Evolutionary conservation across 2,329 filamentous ascomycete species (phyloP), one percentile per base, ranked within the genome.

Genomic region (Fusarium falciforme): DNA sequence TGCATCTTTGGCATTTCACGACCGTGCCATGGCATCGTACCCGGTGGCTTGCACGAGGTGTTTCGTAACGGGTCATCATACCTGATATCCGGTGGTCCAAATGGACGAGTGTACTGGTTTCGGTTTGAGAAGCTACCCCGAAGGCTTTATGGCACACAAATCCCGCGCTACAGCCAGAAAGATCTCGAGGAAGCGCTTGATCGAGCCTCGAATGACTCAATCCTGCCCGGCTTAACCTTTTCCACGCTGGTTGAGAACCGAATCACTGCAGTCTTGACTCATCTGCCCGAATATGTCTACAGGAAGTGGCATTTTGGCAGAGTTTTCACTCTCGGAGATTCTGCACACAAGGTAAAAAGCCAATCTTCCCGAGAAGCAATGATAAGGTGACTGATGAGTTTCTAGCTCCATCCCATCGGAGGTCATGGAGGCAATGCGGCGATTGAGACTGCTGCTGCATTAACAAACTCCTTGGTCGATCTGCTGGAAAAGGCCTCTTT

Each of bases 81-180:
- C 27, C 22, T 68, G 9, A 49, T 68, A 10, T 62, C 36, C 7
- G 31, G 38, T 7, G 66, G 68, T 12, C 64, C 55, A 17, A 60
- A 33, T 6, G 65, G 54, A 91, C 93, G 11, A 93, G 55, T 71
- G 6, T 72, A 17, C 40, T 75, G 65, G 62, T 72, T 72, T 29
- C 44, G 57, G 3, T 69, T 70, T 6, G 20, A 36, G 22, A 72
- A 62, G 20, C n/a, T 74, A 9, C 17, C 40, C 3, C 8, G 62
- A 25, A 47, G 31, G 17, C 10, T 63, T 3, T 42, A 60, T 36
- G 72, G 67, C 9, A 54, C 59, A 5, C 55, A 55, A 8, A 70
- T 72, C n/a, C 64, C 61, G 4, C 61, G 55, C 9, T 68, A 67
- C 16, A 72, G 25, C 5, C 27, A 67, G 17, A 29, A 25, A 12